These are phyloP conservation scores for Cynanchum wilfordii DNA, from an alignment of 257 asterid species.

Conservation along the genomic window DNA sequence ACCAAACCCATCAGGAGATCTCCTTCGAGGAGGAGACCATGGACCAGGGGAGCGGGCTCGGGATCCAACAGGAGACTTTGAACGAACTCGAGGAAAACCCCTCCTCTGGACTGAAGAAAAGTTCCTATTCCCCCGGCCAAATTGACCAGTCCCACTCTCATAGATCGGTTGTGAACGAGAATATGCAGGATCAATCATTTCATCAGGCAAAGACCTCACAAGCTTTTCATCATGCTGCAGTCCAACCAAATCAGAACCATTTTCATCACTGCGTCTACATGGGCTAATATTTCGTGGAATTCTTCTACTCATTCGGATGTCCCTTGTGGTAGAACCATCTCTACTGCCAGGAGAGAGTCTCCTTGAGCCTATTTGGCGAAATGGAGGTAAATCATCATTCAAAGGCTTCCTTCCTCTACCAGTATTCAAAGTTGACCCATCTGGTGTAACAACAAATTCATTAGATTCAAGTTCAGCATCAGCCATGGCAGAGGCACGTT, in stretches of 20 bases:
- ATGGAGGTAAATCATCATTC: constrained; percentile 47
- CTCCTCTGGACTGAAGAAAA: constrained; percentile 54
- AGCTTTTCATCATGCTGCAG: constrained; percentile 42
- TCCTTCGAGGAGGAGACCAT: constrained; percentile 70
- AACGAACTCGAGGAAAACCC: constrained; percentile 45
- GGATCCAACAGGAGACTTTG: constrained; percentile 69
- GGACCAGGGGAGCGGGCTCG: constrained; percentile 65
- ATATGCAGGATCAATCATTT: constrained; percentile 39
- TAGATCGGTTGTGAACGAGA: constrained; percentile 40
- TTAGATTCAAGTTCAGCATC: constrained; percentile 44
- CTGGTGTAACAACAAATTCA: constrained; percentile 39
- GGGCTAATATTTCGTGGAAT: constrained; percentile 57
- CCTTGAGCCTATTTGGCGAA: constrained; percentile 42
- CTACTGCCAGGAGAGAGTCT: constrained; percentile 56
- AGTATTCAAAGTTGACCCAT: constrained; percentile 27
- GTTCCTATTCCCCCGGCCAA: constrained; percentile 43
- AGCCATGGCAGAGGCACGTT: constrained; percentile 40
- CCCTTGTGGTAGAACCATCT: constrained; percentile 41
- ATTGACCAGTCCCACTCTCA: constrained; percentile 50
- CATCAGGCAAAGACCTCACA: constrained; percentile 44
- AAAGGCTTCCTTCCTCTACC: constrained; percentile 44
- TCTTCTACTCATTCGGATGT: constrained; percentile 39
- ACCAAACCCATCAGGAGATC: constrained; percentile 47
- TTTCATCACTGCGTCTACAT: constrained; percentile 33
- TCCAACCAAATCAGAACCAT: constrained; percentile 34